These are phyloP conservation scores for Alternaria metachromatica DNA, from an alignment of 2,329 filamentous ascomycete genomes.

Conservation along the genomic window DNA sequence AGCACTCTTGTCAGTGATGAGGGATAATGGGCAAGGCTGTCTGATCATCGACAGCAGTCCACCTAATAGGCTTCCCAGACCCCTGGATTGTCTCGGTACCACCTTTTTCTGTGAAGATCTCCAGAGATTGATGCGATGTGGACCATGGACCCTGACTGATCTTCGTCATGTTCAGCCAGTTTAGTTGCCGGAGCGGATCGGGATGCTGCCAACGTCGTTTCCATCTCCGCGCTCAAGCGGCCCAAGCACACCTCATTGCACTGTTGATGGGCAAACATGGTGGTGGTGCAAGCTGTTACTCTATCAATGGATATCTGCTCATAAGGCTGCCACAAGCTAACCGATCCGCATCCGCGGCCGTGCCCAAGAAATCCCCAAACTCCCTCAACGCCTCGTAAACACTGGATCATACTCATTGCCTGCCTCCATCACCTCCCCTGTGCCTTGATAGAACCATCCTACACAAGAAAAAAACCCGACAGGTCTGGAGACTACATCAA, in stretches of 20 bases:
- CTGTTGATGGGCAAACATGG: background rate
- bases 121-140: background rate
- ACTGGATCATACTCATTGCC: background rate
- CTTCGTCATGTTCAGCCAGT: constrained; percentile 1
- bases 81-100: background rate
- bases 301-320: constrained; percentile 27
- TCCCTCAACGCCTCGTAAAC: constrained; percentile 11
- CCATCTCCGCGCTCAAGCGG: background rate
- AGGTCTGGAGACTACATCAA: background rate
- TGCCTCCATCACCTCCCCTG: background rate
- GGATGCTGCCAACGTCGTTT: constrained; percentile 2
- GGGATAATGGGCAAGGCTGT: background rate
- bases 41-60: background rate
- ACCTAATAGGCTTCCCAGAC: background rate
- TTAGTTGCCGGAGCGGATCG: constrained; percentile 10
- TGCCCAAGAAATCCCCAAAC: constrained; percentile 32
- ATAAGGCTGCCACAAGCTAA: constrained; percentile 30
- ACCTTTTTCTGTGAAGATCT: background rate
- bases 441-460: background rate
- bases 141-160: constrained; percentile 1
- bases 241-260: background rate
- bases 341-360: constrained; percentile 49
- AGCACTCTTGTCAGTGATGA: background rate
- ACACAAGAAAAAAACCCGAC: background rate
- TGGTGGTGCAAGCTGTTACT: constrained; percentile 6